Conservation (phyloP, 768 basidiomycete species). For the Collybia sordida region DNA sequence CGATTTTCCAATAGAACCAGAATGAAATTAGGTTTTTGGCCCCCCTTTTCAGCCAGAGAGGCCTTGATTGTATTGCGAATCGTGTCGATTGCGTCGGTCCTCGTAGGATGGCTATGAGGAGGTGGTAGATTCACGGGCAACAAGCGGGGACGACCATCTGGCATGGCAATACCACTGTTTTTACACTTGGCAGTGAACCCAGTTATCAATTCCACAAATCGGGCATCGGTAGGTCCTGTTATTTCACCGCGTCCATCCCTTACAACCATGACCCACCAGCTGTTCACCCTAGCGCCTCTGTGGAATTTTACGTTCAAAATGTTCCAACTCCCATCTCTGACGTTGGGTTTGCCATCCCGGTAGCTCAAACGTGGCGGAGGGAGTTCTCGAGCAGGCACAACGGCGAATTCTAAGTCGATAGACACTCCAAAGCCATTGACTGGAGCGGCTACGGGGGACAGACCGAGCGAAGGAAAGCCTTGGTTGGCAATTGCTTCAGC, state of each 20-base stretch:
- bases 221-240: conserved; percentile 38
- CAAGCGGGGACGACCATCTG: conserved; percentile 31
- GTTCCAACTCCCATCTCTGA: conserved; percentile 73
- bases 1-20: conserved; percentile 66
- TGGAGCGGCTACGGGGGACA: conserved; percentile 35
- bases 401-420: conserved; percentile 57
- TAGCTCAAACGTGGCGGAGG: conserved; percentile 60
- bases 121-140: conserved; percentile 31
- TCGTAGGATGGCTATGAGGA: conserved; percentile 26
- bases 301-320: conserved; percentile 73
- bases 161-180: conserved; percentile 57
- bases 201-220: conserved; percentile 41
- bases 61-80: conserved; percentile 43
- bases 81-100: conserved; percentile 31
- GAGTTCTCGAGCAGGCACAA: conserved; percentile 66
- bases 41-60: conserved; percentile 16
- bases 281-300: conserved; percentile 43
- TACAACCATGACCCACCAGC: conserved; percentile 71
- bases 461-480: conserved; percentile 59
- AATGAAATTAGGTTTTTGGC: conserved; percentile 56
- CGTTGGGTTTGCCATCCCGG: conserved; percentile 38
- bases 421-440: conserved; percentile 57
- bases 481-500: conserved; percentile 54
- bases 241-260: conserved; percentile 45
- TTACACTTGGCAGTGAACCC: conserved; percentile 57